Conservation (phyloP, 1,139 yeast genomes). For the Saccharomyces hybrid region DNA sequence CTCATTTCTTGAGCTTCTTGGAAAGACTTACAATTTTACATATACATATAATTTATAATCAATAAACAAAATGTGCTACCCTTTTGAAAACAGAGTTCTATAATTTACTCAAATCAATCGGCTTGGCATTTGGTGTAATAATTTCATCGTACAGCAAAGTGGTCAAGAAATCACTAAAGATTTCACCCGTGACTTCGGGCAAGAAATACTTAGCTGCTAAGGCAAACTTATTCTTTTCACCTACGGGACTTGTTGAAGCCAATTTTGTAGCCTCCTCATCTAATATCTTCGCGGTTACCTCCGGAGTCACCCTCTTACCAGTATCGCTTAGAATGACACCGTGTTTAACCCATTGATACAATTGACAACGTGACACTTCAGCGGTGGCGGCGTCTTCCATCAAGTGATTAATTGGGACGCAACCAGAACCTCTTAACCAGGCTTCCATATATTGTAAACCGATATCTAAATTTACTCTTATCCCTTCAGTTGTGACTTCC, state of each 20-base stretch:
- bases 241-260: slow-evolving; percentile 33
- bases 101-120: slow-evolving; percentile 33
- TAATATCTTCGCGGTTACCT: slow-evolving; percentile 46
- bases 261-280: slow-evolving; percentile 53
- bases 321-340: slow-evolving; percentile 50
- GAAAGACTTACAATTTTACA: background rate
- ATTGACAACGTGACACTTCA: slow-evolving; percentile 70
- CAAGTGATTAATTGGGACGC: slow-evolving; percentile 72
- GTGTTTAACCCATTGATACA: slow-evolving; percentile 76
- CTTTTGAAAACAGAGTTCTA: background rate
- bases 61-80: background rate
- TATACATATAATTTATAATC: background rate
- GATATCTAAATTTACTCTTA: slow-evolving; percentile 58
- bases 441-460: slow-evolving; percentile 75
- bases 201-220: slow-evolving; percentile 47
- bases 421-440: slow-evolving; percentile 70
- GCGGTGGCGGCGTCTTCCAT: slow-evolving; percentile 86
- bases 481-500: slow-evolving; percentile 56
- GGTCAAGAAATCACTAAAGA: slow-evolving; percentile 65
- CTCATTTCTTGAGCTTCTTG: background rate
- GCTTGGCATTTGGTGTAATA: slow-evolving; percentile 36
- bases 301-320: slow-evolving; percentile 49
- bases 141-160: slow-evolving; percentile 59
- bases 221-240: slow-evolving; percentile 44
- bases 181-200: slow-evolving; percentile 59